Evolutionary conservation across 768 basidiomycete genomes (phyloP), one percentile per base, ranked within the genome.

Genomic region (Suillus subluteus): DNA sequence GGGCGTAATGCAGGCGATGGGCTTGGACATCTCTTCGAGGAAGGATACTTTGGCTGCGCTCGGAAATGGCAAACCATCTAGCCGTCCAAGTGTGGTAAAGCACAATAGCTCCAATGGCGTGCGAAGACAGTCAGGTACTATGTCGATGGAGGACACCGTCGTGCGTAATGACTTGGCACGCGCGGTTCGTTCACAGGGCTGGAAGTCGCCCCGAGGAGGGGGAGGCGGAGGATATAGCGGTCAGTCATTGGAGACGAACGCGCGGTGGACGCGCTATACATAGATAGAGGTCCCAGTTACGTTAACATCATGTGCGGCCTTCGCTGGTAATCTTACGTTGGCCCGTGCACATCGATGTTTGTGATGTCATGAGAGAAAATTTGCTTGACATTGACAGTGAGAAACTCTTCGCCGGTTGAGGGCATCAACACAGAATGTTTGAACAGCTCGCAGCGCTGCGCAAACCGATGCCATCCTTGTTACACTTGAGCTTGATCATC

Each of bases 1-100:
- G 21, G n/a, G 63, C 18, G 16, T 35, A 38, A 64, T 61, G 55
- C 37, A 64, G 37, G 38, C 50, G 32, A 64, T 64, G 50, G 55
- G 48, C 21, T 4, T 56, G 26, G 63, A 26, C 4, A 59, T 59
- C 26, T 59, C 58, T 59, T 16, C 58, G 40, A 59, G 16, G 23
- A 40, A 40, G 5, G 40, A 59, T 26, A 12, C 8, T 59, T 26
- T 56, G 21, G 21, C 38, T 26, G 15, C 58, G 8, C 37, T 59
- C 23, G 40, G 59, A 26, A 61, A 26, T 61, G 30, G 40, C 26
- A 21, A 30, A 18, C 40, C 18, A 43, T 43, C 26, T 30, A 26
- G 9, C 41, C 23, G 23, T 30, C 7, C 38, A 18, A 58, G 15
- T 3, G 8, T 26, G 38, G 9, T 40, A 5, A 40, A 30, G 58